Conservation (phyloP, 169 alveolate genomes). For the Plasmodium knowlesi region DNA sequence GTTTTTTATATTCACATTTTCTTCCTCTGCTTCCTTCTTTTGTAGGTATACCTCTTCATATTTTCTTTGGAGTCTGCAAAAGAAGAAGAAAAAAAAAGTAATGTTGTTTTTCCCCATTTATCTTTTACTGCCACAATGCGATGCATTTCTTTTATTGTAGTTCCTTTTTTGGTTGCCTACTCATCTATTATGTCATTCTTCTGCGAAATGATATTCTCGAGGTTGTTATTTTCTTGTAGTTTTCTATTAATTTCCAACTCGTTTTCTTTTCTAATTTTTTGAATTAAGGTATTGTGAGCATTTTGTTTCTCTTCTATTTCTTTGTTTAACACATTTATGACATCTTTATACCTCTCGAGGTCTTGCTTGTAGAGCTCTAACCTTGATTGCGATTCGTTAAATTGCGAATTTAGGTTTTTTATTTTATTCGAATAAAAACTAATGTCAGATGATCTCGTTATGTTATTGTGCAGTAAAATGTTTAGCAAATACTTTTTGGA, state of each 20-base stretch:
- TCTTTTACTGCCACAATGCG: not conserved
- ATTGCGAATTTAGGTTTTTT: constrained; percentile 70
- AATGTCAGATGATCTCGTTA: constrained; percentile 76
- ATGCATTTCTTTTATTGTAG: constrained; percentile 11
- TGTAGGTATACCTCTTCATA: constrained; percentile 76
- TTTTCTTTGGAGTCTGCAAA: constrained; percentile 65
- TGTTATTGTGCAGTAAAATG: constrained; percentile 73
- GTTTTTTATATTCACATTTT: constrained; percentile 76
- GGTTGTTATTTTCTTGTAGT: constrained; percentile 70
- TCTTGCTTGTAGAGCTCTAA: constrained; percentile 75
- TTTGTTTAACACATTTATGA: constrained; percentile 74
- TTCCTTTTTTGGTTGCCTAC: constrained; percentile 35
- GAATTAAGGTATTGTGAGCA: constrained; percentile 69
- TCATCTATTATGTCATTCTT: constrained; percentile 76
- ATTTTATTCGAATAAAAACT: constrained; percentile 75
- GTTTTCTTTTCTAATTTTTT: constrained; percentile 74
- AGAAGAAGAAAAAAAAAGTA: constrained; percentile 18
- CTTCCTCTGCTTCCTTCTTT: constrained; percentile 76
- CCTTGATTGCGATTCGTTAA: constrained; percentile 75
- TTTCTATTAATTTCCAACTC: constrained; percentile 73
- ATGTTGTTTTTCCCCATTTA: not conserved
- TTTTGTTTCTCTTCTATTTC: constrained; percentile 74
- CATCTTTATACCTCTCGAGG: constrained; percentile 75
- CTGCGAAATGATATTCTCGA: constrained; percentile 75
- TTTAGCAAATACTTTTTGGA: constrained; percentile 72